Base-by-base conservation (phyloP, 768 basidiomycete species). In the Serendipita sp. region DNA sequence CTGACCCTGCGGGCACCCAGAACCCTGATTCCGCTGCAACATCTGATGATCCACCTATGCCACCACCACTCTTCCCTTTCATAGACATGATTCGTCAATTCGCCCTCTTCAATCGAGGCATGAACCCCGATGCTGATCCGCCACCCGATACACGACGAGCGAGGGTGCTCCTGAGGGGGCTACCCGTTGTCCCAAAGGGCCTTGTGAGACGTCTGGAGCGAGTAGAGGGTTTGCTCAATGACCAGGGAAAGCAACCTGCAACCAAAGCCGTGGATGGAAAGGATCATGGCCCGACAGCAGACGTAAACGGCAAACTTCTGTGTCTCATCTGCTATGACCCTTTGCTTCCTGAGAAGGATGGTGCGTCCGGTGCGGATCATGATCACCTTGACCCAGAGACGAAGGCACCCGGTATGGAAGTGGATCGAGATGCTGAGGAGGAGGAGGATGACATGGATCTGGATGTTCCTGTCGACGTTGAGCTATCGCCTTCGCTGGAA, bases 81-180 rank as follows among this genome's bases (percentile, higher is more conserved):
- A 5, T 48, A 9, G 45, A 48, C 45, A 20, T 48, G 26, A 5
- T 48, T 20, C n/a, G 45, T 20, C 20, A 48, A 7, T 28, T 48
- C 20, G 5, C 45, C 45, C 45, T 5, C 45, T 48, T 48, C 45
- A 62, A 70, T 69, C 44, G 65, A 60, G 64, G 64, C 42, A 41
- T 50, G 26, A 50, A 67, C 72, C 38, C 44, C 17, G 75, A 74
- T 2, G 72, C 75, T 20, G 70, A 75, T 65, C 72, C 73, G 28
- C 86, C 88, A 64, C 64, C 64, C 2, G 83, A 86, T 66, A 84
- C 84, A 0, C 83, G 81, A 64, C 77, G 85, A 30, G 88, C 86
- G 1, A 80, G 78, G 70, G 76, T 74, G 64, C 76, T 90, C 11
- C 71, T 89, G 1, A 76, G 75, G 33, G 86, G 81, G 1, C 71